These are phyloP conservation scores for Abelmoschus esculentus DNA, from an alignment of 345 rosid species.

Conservation along the genomic window DNA sequence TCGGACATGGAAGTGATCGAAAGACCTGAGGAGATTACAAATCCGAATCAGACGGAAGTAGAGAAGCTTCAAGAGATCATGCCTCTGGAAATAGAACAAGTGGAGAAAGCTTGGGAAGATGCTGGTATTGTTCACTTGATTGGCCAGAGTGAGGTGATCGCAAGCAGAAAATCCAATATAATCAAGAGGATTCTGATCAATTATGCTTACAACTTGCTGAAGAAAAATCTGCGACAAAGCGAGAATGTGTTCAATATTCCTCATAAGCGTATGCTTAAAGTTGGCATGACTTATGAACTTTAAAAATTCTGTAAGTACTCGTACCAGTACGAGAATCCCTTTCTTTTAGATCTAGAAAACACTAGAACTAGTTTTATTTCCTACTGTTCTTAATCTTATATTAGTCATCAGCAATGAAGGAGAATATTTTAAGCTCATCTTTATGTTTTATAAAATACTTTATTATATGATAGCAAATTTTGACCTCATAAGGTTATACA, in stretches of 20 bases:
- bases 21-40: background rate
- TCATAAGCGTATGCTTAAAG: constrained; percentile 43
- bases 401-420: background rate
- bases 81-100: constrained; percentile 21
- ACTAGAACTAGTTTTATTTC: constrained; percentile 9
- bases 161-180: constrained; percentile 26
- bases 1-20: background rate
- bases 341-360: background rate
- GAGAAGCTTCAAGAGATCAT: constrained; percentile 11
- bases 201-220: constrained; percentile 38
- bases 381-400: background rate
- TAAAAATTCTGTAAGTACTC: background rate
- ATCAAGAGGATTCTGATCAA: constrained; percentile 34
- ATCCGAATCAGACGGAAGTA: background rate
- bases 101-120: constrained; percentile 31
- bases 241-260: constrained; percentile 39
- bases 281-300: constrained; percentile 50
- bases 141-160: constrained; percentile 39
- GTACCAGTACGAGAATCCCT: background rate
- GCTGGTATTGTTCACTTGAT: constrained; percentile 41
- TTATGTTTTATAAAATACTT: no score
- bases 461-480: no score
- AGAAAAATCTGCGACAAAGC: constrained; percentile 32
- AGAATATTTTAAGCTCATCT: background rate
- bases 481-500: no score